Conservation (phyloP, 2,329 filamentous ascomycete species). For the Fusarium floridanum region DNA sequence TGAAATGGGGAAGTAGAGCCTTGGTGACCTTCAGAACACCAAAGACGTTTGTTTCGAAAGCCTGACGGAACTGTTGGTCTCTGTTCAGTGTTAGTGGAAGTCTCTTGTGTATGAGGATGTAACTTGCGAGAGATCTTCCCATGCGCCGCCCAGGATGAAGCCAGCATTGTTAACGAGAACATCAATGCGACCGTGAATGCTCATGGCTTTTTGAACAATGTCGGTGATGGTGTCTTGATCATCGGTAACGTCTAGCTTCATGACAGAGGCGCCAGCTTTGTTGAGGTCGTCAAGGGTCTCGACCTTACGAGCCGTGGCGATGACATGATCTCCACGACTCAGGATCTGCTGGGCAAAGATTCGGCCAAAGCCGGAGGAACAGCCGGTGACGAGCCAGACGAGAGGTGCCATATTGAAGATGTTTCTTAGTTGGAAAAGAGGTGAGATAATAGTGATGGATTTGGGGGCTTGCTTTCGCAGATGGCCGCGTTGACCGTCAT, state of each 20-base stretch:
- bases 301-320: constrained; percentile 47
- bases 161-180: constrained; percentile 53
- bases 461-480: neutral
- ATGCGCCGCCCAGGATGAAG: constrained; percentile 42
- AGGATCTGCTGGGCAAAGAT: constrained; percentile 40
- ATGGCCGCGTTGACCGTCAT: neutral
- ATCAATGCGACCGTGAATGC: constrained; percentile 50
- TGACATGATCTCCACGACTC: constrained; percentile 47
- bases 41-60: constrained; percentile 26
- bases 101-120: neutral
- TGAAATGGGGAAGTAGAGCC: constrained; percentile 14
- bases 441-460: neutral
- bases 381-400: constrained; percentile 52
- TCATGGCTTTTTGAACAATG: constrained; percentile 45
- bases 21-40: constrained; percentile 15
- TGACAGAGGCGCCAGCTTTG: neutral
- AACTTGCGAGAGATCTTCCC: constrained; percentile 51
- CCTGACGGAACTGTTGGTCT: constrained; percentile 11
- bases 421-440: neutral
- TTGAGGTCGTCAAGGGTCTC: constrained; percentile 30
- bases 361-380: constrained; percentile 50
- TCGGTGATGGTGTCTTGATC: constrained; percentile 26
- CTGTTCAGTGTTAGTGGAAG: neutral
- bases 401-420: constrained; percentile 42
- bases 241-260: constrained; percentile 50